Base-by-base conservation (phyloP, 1,139 yeast genomes). In the Taphrina confusa region DNA sequence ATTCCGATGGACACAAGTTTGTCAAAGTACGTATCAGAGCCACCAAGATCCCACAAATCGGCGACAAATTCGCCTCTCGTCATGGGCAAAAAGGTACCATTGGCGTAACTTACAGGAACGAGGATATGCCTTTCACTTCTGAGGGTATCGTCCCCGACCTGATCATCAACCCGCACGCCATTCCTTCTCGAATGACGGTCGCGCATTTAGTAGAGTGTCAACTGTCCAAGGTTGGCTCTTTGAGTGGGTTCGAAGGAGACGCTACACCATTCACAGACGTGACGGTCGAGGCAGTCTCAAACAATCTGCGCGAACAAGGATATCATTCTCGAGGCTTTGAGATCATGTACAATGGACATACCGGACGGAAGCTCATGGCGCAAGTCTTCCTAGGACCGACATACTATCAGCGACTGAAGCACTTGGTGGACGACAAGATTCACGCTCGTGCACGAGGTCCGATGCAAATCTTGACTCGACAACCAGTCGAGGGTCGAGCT, bases 371-470 rank as follows among this genome's bases (percentile, higher is more conserved):
- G 75, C 75, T 94, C 71, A 88, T 89, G 91, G 97, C 98, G 0
- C 98, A 92, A 75, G 91, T 90, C 54, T 92, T 92, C 85, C 89
- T 92, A 74, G 99, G 99, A 12, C 99, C 99, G 61, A 92, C 98
- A 0, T 92, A 92, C 74, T 92, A 92, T 76, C 99, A 92, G 79
- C 85, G 98, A 78, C 81, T 92, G 78, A 85, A 97, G 78, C 99
- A 92, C 75, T 92, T 92, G 98, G 68, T 92, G 63, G 97, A 92
- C 74, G 99, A 92, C 74, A 92, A 92, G 82, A 92, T 92, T 69
- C 99, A 92, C 72, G 99, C 98, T 30, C 85, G 99, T 78, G 98
- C 99, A 9, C 85, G 98, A 79, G 99, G 99, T 61, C 98, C 99
- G 11, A 95, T 92, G 64, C 98, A 92, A 78, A 95, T 92, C 61